Evolutionary conservation across 139 green algal species (phyloP).

Genomic region (Chlamydomonas incerta): DNA sequence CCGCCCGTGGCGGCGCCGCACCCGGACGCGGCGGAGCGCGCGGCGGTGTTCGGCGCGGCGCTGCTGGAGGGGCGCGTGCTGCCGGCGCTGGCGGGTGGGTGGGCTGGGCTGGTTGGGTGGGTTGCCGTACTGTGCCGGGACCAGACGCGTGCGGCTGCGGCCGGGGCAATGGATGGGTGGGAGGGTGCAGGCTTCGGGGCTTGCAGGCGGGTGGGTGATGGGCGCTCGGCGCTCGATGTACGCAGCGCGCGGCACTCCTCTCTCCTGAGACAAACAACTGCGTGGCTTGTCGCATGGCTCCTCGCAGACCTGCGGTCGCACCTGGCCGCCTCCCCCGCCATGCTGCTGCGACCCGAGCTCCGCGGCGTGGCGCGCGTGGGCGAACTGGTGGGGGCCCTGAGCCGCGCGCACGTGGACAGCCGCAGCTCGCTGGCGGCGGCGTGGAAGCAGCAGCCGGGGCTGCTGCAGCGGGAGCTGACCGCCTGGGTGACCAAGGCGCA

Average conservation of each 20-base stretch:
- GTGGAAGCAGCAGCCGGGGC: constrained; percentile 58
- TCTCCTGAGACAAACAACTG: background rate
- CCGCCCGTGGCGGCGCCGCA: constrained; percentile 65
- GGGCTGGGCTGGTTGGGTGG: background rate
- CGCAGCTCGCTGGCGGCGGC: constrained; percentile 40
- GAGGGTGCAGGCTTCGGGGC: no score
- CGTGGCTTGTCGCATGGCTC: no score
- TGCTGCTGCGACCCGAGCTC: constrained; percentile 62
- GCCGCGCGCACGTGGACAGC: constrained; percentile 54
- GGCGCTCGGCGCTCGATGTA: no score
- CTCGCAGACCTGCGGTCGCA: constrained; percentile 21
- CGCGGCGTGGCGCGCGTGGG: constrained; percentile 66
- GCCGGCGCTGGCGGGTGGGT: constrained; percentile 45
- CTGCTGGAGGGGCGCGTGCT: constrained; percentile 86
- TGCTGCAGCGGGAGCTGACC: constrained; percentile 70
- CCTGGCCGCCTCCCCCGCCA: constrained; percentile 63
- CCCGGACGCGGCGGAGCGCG: constrained; percentile 50
- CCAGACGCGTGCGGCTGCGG: no score
- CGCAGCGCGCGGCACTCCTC: no score
- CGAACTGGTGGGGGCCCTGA: constrained; percentile 71
- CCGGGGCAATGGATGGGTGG: no score
- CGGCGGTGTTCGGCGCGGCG: constrained; percentile 83
- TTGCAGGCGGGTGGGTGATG: no score
- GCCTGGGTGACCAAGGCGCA: constrained; percentile 66
- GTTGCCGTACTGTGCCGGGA: no score